Base-by-base conservation (phyloP, 2,329 filamentous ascomycete species). In the Calonectria ilicicola region DNA sequence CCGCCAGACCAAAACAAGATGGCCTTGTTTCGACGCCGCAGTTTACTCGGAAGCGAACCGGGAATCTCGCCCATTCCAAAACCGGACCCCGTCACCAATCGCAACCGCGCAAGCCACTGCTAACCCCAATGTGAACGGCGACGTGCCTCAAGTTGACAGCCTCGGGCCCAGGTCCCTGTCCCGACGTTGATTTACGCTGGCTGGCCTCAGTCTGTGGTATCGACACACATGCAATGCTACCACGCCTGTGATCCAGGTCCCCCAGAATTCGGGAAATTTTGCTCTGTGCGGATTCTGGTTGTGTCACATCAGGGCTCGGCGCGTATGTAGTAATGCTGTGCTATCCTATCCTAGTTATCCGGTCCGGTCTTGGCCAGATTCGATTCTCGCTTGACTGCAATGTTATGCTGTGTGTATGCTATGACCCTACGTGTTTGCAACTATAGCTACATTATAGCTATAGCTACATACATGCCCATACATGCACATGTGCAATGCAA, bases 121-220 rank as follows among this genome's bases (percentile, higher is more conserved):
- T 23, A 32, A 14, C 8, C 23, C 46, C 4, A 26, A 21, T 49
- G 35, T 58, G 53, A 58, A 58, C 53, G 53, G 29, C 49, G 49
- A 58, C n/a, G 53, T 58, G 29, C 53, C 32, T 49, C 58, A 40
- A 62, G 56, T 71, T 65, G 51, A 38, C 38, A 21, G 53, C 46
- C 42, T 62, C 58, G 23, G 26, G 38, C 21, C 47, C 56, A 47
- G 49, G 64, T 64, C 69, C 65, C 64, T 71, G 69, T 47, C 47
- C 64, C 64, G 58, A 67, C 69, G 69, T 58, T 47, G 40, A 58
- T 67, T 71, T 67, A 71, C 69, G 69, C 69, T 64, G 69, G 69
- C 69, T 64, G 69, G 63, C 53, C 53, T 58, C 53, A 38, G 29
- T 58, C 53, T 21, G 51, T 27, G 14, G 53, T 58, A 63, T 46